phyloP scores from a whole-genome alignment of 441 rosid genomes.

The Pelargonium citronellum region DNA sequence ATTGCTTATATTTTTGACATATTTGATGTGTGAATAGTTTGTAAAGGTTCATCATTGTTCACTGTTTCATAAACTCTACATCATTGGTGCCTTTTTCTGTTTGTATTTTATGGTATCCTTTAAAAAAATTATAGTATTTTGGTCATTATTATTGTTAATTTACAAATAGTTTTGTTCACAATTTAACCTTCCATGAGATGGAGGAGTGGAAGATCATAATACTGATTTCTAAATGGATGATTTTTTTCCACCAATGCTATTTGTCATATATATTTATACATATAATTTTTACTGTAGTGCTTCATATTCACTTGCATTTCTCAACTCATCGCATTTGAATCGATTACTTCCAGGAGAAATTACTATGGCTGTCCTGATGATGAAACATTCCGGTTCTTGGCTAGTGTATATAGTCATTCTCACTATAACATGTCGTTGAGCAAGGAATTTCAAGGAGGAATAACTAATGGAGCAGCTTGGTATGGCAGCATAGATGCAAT shows the following conservation, averaged over 20 bases:
- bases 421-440: constrained; percentile 89
- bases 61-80: not conserved
- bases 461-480: constrained; percentile 94
- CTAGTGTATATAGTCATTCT: constrained; percentile 65
- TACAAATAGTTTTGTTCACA: not conserved
- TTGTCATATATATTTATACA: not conserved
- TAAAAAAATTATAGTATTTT: too few relatives aligned
- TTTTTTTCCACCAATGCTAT: not conserved
- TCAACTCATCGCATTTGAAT: constrained; percentile 11
- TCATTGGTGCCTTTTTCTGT: not conserved
- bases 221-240: constrained; percentile 1
- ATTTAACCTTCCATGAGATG: constrained; percentile 9
- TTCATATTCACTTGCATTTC: constrained; percentile 11
- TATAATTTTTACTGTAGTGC: constrained; percentile 15
- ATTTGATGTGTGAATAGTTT: not conserved
- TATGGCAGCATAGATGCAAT: constrained; percentile 25
- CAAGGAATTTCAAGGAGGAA: constrained; percentile 79
- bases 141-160: too few relatives aligned
- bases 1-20: not conserved
- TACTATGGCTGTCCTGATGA: constrained; percentile 90
- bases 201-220: not conserved
- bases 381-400: constrained; percentile 70
- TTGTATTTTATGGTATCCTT: not conserved
- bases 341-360: constrained; percentile 52
- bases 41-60: not conserved